Base-by-base conservation (phyloP, 163 green algal species). In the Scenedesmus sp. region DNA sequence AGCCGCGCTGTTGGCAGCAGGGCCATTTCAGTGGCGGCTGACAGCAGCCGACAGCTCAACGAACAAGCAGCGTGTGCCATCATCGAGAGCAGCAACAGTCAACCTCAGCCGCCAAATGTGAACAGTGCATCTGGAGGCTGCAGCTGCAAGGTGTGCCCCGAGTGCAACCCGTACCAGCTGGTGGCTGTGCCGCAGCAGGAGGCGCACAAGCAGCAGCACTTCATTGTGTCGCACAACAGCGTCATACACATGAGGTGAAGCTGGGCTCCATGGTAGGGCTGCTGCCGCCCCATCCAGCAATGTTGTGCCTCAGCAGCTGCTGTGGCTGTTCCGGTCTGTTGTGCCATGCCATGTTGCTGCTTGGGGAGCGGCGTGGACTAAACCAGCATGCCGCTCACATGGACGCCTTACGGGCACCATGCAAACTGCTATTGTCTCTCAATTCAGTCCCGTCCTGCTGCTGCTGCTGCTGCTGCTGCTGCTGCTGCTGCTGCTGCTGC, bases 151-250 rank as follows among this genome's bases (percentile, higher is more conserved):
- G 30, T 10, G 7, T 76, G 65, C 18, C 61, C 85, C 53, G 65
- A 51, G 7, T 89, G 83, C 44, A 89, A 89, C 42, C 85, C 85
- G 10, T 89, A 89, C 46, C n/a, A 68, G 16, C 44, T 89, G 30
- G 44, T 51, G 35, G 68, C 85, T 26, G 85, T 89, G 42, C n/a
- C 68, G 4, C 85, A 82, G 68, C 85, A 83, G 68, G 30, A 53
- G 33, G 85, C 65, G 30, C 16, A 89, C 9, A 89, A 72, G 68
- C 43, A 73, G 3, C 85, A 89, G 65, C 85, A 89, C 44, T 83
- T 70, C 30, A 83, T 89, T 26, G n/a, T 89, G 0, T 89, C 85
- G 7, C 70, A 82, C 68, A 68, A 89, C 40, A 68, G 85, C 2
- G 85, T 89, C 30, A 83, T 70, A n/a, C 85, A 89, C 6, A 83